A percentile compares a stretch with the other conserved stretches of the same genome.
phyloP scores from a whole-genome alignment of 2,329 filamentous ascomycete genomes.

The Nectriaceae sp. region DNA sequence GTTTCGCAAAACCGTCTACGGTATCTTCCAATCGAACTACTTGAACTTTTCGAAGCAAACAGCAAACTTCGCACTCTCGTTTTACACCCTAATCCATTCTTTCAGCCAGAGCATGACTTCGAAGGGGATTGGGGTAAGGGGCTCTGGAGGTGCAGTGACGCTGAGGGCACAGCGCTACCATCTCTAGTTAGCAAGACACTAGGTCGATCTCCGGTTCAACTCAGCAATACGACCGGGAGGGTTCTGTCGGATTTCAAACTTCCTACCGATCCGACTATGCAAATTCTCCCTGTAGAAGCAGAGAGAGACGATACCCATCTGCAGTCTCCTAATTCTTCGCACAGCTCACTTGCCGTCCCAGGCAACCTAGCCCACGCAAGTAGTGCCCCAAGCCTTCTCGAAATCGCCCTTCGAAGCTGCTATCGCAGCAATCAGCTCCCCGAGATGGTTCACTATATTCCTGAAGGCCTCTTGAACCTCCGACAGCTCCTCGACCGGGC shows the following conservation, averaged over 20 bases:
- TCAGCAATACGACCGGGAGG: conserved; percentile 31
- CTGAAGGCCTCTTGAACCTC: conserved; percentile 43
- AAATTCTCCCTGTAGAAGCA: conserved; percentile 23
- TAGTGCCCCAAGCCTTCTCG: conserved; percentile 51
- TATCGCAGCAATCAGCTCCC: conserved; percentile 44
- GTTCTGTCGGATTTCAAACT: conserved; percentile 33
- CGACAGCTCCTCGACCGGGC: conserved; percentile 42
- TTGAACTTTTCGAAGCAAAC: conserved; percentile 52
- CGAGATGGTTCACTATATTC: conserved; percentile 45
- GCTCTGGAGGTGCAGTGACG: too few relatives aligned
- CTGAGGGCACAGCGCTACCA: not conserved
- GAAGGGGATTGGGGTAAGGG: conserved; percentile 1
- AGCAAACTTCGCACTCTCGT: conserved; percentile 53
- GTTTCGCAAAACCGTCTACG: conserved; percentile 64
- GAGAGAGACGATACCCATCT: not conserved
- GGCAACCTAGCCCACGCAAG: conserved; percentile 23
- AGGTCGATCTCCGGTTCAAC: conserved; percentile 35
- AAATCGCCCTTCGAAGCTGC: conserved; percentile 50
- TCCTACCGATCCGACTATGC: conserved; percentile 20
- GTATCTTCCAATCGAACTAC: conserved; percentile 63
- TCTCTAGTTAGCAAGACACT: conserved; percentile 26
- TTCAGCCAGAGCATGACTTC: conserved; percentile 37
- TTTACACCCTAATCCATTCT: conserved; percentile 65
- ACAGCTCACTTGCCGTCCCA: not conserved
- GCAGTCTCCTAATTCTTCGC: not conserved